A percentile compares a stretch with the other conserved stretches of the same genome.
phyloP scores from a whole-genome alignment of 1,284 basidiomycete species.

The Sphagnurus paluster region DNA sequence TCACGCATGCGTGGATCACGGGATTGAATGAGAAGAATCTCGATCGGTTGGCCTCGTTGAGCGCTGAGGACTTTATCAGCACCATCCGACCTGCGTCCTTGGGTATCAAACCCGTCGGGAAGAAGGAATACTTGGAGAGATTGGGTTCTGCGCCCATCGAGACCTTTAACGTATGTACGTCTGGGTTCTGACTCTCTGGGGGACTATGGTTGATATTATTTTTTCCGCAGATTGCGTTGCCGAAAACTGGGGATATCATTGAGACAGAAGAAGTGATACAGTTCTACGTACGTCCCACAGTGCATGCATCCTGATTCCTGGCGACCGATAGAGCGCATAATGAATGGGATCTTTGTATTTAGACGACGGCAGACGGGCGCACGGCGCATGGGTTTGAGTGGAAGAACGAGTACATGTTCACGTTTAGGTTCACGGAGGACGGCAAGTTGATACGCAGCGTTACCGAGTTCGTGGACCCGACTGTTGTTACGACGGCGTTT shows the following conservation, averaged over 20 bases:
- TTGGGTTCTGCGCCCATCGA: conserved; percentile 8
- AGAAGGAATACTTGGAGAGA: conserved; percentile 10
- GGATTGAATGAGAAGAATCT: conserved; percentile 8
- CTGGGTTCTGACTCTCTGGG: not conserved
- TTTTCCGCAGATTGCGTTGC: conserved; percentile 12
- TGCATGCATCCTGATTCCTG: not conserved
- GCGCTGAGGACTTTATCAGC: conserved; percentile 14
- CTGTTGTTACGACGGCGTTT: conserved; percentile 2
- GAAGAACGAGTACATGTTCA: conserved; percentile 17
- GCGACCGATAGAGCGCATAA: no score
- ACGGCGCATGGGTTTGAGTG: conserved; percentile 15
- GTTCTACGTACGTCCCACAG: conserved; percentile 10
- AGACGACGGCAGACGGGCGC: conserved; percentile 16
- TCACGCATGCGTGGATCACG: conserved; percentile 14
- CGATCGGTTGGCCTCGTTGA: conserved; percentile 9
- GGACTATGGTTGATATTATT: not conserved
- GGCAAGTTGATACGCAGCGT: conserved; percentile 11
- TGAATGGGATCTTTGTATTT: no score
- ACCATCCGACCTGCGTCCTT: conserved; percentile 10
- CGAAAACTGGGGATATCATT: conserved; percentile 8
- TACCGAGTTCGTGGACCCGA: conserved; percentile 13
- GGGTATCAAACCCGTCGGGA: conserved; percentile 6
- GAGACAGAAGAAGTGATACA: conserved; percentile 9
- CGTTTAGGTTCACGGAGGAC: conserved; percentile 13
- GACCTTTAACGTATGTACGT: conserved; percentile 11